Conservation (phyloP, 208 protist genomes). For the Crithidia acanthocephali region DNA sequence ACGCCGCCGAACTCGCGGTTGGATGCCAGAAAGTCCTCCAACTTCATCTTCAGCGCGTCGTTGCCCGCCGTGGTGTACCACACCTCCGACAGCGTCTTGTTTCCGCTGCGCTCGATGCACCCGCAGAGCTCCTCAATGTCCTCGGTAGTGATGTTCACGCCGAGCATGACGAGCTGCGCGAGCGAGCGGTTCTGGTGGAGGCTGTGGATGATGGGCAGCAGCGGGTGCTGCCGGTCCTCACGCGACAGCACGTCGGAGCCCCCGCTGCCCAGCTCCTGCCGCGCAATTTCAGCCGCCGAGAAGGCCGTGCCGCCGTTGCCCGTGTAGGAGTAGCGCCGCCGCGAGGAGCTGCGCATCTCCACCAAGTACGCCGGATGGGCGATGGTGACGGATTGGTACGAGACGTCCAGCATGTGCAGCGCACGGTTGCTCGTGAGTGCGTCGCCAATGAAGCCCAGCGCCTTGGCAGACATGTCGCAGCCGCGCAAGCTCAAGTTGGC, state of each 20-base stretch:
- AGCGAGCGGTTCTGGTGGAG: constrained; percentile 59
- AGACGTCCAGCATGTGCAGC: constrained; percentile 56
- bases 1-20: constrained; percentile 39
- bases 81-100: constrained; percentile 50
- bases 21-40: constrained; percentile 57
- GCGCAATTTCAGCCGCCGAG: constrained; percentile 20
- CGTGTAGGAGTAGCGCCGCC: constrained; percentile 25
- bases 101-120: constrained; percentile 63
- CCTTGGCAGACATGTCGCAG: constrained; percentile 51
- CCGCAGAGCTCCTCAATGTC: constrained; percentile 78
- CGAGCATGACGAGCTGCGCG: constrained; percentile 50
- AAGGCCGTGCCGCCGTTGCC: constrained; percentile 11
- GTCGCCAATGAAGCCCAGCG: constrained; percentile 39
- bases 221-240: constrained; percentile 53
- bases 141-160: constrained; percentile 58
- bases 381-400: constrained; percentile 54
- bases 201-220: constrained; percentile 60
- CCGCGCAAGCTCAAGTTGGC: constrained; percentile 51
- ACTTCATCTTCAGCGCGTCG: constrained; percentile 63
- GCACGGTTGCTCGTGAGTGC: constrained; percentile 43
- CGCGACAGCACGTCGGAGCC: constrained; percentile 21
- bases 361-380: constrained; percentile 46
- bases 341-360: constrained; percentile 46
- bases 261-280: constrained; percentile 22
- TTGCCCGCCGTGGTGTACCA: constrained; percentile 52